These are phyloP conservation scores for Neofusicoccum laricinum DNA, from an alignment of 2,329 filamentous ascomycete species.

Conservation along the genomic window DNA sequence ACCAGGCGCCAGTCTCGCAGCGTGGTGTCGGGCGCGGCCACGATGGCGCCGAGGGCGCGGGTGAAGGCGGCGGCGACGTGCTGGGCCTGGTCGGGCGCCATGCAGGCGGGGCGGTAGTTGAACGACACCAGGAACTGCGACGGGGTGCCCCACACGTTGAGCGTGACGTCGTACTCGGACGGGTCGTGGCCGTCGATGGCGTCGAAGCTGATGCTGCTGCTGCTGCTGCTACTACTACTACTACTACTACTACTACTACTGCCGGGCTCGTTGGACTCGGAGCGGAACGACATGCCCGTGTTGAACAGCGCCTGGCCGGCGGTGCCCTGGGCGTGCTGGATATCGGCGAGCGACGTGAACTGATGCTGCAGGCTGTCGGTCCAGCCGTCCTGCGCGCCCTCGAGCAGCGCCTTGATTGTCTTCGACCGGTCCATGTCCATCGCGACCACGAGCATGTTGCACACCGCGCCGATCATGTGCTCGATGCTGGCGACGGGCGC, in stretches of 20 bases:
- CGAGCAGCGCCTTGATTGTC: conserved; percentile 27
- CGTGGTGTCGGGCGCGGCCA: conserved; percentile 26
- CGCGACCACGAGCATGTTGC: conserved; percentile 39
- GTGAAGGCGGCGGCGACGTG: conserved; percentile 15
- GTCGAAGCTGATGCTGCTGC: conserved; percentile 19
- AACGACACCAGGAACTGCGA: conserved; percentile 14
- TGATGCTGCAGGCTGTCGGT: conserved; percentile 19
- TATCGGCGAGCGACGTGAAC: conserved; percentile 30
- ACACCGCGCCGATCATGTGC: conserved; percentile 35
- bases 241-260: conserved; percentile 42
- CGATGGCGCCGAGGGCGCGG: conserved; percentile 10
- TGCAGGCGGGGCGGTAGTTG: conserved; percentile 11
- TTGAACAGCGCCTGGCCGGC: conserved; percentile 53
- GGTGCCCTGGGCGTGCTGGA: conserved; percentile 42
- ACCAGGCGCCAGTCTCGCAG: conserved; percentile 46
- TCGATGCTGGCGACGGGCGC: conserved; percentile 32
- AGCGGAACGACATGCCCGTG: conserved; percentile 41
- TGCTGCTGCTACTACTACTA: too few species aligned
- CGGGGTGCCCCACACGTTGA: conserved; percentile 26
- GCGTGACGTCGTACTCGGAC: conserved; percentile 16
- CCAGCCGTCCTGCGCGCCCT: not conserved
- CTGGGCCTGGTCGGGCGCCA: not conserved
- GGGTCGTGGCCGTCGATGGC: conserved; percentile 6
- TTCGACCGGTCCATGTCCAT: conserved; percentile 27
- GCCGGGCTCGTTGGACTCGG: conserved; percentile 48